Conservation (phyloP, 2,329 filamentous ascomycete species). For the Elsinoe perseae region DNA sequence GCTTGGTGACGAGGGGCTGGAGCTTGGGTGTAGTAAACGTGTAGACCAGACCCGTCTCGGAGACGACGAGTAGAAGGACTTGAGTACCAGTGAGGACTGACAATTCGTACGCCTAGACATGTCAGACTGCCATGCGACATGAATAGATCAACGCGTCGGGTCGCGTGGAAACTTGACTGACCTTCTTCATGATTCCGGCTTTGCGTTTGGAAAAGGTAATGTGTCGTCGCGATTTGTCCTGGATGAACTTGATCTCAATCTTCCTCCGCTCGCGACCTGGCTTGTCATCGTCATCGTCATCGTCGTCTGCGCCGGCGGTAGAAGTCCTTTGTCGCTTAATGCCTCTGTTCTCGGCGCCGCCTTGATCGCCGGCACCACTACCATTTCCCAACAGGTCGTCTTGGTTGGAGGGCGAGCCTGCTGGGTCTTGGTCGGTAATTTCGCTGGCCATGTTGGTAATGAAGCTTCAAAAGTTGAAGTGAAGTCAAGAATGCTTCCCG, state of each 20-base stretch:
- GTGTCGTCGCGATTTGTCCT: constrained; percentile 97
- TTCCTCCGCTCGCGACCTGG: constrained; percentile 95
- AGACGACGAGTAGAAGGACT: constrained; percentile 91
- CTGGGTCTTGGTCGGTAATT: constrained; percentile 46
- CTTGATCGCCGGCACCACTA: constrained; percentile 36
- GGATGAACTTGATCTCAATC: constrained; percentile 99
- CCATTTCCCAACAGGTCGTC: constrained; percentile 60
- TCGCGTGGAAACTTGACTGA: constrained; percentile 41
- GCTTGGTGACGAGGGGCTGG: constrained; percentile 94
- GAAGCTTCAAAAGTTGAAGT: constrained; percentile 8
- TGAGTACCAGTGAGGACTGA: constrained; percentile 97
- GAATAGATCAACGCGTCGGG: constrained; percentile 16
- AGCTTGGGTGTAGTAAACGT: constrained; percentile 98
- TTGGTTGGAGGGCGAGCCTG: constrained; percentile 43
- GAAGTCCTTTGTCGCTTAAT: constrained; percentile 80
- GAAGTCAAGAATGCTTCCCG: constrained; percentile 10
- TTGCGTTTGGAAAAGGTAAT: constrained; percentile 99
- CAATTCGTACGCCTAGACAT: constrained; percentile 77
- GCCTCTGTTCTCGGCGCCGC: constrained; percentile 59
- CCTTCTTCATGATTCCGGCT: constrained; percentile 99
- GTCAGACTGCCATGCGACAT: constrained; percentile 16
- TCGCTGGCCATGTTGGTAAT: constrained; percentile 33
- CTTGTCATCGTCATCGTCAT: constrained; percentile 97
- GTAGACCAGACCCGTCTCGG: constrained; percentile 93
- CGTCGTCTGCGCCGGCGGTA: constrained; percentile 60